Percentiles rank a stretch among this genome's conserved stretches.
phyloP scores from a whole-genome alignment of 352 stramenopile species.

The Globisporangium apiculatum region DNA sequence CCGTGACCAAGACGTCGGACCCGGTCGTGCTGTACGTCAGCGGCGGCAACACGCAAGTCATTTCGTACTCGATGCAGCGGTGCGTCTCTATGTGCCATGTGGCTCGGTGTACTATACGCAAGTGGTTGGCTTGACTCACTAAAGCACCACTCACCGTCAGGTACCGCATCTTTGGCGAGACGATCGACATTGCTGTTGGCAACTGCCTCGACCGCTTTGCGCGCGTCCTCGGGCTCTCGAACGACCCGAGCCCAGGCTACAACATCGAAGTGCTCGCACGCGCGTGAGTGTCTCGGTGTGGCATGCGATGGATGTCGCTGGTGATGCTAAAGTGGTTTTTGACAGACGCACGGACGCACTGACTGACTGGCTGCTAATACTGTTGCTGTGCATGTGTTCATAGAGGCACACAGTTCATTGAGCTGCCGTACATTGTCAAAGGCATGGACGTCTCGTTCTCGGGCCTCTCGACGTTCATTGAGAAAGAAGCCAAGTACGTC shows the following conservation, averaged over 20 bases:
- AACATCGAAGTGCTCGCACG: slow-evolving; percentile 99
- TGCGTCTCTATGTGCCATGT: slow-evolving; percentile 11
- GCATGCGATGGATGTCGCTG: background rate
- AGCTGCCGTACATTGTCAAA: slow-evolving; percentile 98
- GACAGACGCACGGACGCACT: background rate
- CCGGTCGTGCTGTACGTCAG: slow-evolving; percentile 99
- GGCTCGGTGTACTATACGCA: background rate
- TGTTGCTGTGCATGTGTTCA: background rate
- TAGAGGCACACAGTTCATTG: slow-evolving; percentile 88
- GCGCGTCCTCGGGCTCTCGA: slow-evolving; percentile 93
- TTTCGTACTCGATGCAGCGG: slow-evolving; percentile 85
- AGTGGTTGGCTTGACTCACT: slow-evolving; percentile 7
- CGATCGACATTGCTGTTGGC: slow-evolving; percentile 99
- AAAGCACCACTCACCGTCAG: slow-evolving; percentile 18
- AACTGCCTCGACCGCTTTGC: slow-evolving; percentile 99
- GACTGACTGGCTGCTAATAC: background rate
- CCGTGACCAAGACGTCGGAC: slow-evolving; percentile 92
- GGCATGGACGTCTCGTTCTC: slow-evolving; percentile 99
- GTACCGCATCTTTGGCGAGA: slow-evolving; percentile 99
- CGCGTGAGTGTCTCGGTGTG: slow-evolving; percentile 39
- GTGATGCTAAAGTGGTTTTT: too few relatives aligned
- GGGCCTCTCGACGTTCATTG: slow-evolving; percentile 95
- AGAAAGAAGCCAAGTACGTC: slow-evolving; percentile 86
- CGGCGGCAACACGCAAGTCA: slow-evolving; percentile 98
- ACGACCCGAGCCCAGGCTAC: slow-evolving; percentile 98